A percentile compares a stretch with the other conserved stretches of the same genome.
Conservation (phyloP, 371 early-diverging fungal species). For the Enterospora canceri region DNA sequence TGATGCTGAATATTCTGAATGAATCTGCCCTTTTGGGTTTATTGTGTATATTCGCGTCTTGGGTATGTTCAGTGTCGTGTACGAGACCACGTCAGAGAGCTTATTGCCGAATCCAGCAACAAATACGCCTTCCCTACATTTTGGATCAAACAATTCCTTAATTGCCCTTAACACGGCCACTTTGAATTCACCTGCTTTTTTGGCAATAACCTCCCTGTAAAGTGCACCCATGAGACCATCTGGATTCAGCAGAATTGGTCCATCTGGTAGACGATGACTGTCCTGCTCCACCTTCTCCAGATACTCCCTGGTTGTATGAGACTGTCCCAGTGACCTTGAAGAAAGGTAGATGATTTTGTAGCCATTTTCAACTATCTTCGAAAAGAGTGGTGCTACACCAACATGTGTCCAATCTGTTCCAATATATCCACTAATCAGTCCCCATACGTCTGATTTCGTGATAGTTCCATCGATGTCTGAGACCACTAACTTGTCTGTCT, state of each 20-base stretch:
- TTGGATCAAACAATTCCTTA: conserved; percentile 61
- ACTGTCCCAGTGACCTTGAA: conserved; percentile 85
- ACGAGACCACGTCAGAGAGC: conserved; percentile 78
- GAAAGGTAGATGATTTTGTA: conserved; percentile 89
- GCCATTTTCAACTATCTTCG: conserved; percentile 77
- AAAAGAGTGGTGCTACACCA: conserved; percentile 84
- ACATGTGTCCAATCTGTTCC: conserved; percentile 94
- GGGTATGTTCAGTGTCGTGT: conserved; percentile 79
- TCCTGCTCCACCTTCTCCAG: conserved; percentile 74
- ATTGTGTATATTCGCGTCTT: conserved; percentile 84
- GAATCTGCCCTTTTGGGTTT: conserved; percentile 75
- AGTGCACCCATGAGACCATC: conserved; percentile 75
- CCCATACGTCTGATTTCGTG: conserved; percentile 82
- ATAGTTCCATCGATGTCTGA: conserved; percentile 98
- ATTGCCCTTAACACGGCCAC: conserved; percentile 85
- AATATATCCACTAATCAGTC: conserved; percentile 86
- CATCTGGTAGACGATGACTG: conserved; percentile 73
- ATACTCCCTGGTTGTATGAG: conserved; percentile 71
- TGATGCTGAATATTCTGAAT: conserved; percentile 61
- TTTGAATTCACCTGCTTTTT: conserved; percentile 88
- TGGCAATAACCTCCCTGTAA: conserved; percentile 72
- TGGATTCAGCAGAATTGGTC: conserved; percentile 87
- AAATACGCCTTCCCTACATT: conserved; percentile 56
- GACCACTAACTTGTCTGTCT: conserved; percentile 73
- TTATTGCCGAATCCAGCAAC: conserved; percentile 96